A percentile compares a stretch with the other conserved stretches of the same genome.
These are phyloP conservation scores for Naegleria gruberi DNA, from an alignment of 208 protist species.

Conservation along the genomic window DNA sequence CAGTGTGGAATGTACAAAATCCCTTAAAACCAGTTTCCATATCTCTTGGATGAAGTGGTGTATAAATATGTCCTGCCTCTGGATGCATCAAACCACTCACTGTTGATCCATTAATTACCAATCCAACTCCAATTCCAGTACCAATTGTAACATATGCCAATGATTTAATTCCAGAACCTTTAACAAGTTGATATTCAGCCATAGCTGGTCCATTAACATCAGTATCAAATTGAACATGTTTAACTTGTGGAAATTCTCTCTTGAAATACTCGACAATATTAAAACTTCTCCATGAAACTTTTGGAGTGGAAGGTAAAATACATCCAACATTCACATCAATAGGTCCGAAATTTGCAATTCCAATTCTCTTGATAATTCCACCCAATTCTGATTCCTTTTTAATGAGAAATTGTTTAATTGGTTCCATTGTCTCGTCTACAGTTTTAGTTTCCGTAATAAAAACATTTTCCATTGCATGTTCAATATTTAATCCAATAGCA, in stretches of 20 bases:
- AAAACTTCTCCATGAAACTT: neutral
- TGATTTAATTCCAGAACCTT: neutral
- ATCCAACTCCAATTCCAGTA: conserved; percentile 23
- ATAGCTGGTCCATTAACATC: conserved; percentile 31
- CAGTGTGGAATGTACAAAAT: conserved; percentile 21
- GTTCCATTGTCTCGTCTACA: neutral
- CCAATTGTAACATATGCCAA: conserved; percentile 25
- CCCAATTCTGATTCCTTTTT: neutral
- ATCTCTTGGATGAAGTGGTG: neutral
- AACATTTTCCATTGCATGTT: neutral
- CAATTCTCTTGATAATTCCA: neutral
- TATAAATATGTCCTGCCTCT: conserved; percentile 26
- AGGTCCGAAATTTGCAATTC: conserved; percentile 27
- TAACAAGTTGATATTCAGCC: neutral
- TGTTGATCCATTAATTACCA: neutral
- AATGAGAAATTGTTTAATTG: neutral
- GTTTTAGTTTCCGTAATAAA: neutral
- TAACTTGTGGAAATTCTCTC: neutral
- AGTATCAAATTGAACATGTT: conserved; percentile 17
- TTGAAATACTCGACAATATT: conserved; percentile 12
- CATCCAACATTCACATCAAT: neutral
- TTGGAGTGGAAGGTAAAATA: conserved; percentile 22
- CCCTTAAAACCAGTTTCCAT: neutral
- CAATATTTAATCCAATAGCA: neutral
- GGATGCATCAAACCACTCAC: conserved; percentile 30